Conservation (phyloP, 768 basidiomycete genomes). For the Tricholoma flavovirens region DNA sequence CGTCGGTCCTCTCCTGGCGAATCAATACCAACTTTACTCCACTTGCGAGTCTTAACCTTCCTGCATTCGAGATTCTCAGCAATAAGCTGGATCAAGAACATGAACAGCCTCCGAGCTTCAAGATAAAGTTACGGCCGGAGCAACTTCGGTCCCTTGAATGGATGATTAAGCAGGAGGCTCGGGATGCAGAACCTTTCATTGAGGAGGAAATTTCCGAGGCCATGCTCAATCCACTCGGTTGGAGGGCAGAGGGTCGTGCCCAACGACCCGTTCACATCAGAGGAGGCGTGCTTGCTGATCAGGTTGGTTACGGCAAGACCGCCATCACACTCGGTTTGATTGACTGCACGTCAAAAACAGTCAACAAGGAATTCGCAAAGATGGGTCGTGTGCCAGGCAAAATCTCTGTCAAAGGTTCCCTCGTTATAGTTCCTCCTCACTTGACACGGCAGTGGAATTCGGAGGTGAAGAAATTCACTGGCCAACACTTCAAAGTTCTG, state of each 20-base stretch:
- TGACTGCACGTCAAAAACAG: conserved; percentile 56
- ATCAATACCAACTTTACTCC: conserved; percentile 76
- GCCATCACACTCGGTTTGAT: conserved; percentile 90
- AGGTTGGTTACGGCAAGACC: conserved; percentile 97
- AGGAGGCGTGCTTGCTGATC: conserved; percentile 91
- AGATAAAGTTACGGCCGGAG: conserved; percentile 67
- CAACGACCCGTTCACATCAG: conserved; percentile 68
- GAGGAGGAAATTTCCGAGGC: conserved; percentile 96
- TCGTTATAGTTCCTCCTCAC: conserved; percentile 87
- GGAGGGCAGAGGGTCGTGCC: conserved; percentile 92
- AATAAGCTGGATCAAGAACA: conserved; percentile 72
- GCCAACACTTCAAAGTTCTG: conserved; percentile 54
- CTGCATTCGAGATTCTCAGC: conserved; percentile 66
- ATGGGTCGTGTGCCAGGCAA: conserved; percentile 50
- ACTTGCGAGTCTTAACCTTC: conserved; percentile 47
- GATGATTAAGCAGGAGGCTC: conserved; percentile 82
- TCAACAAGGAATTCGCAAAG: conserved; percentile 53
- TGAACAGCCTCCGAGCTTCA: conserved; percentile 75
- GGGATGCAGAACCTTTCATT: conserved; percentile 62
- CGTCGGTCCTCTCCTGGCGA: conserved; percentile 65
- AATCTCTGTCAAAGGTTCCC: conserved; percentile 73
- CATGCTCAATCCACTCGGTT: conserved; percentile 77
- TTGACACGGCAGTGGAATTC: conserved; percentile 86
- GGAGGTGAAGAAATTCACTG: conserved; percentile 79
- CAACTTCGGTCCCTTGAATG: conserved; percentile 87